Evolutionary conservation across 75 land plant species (phyloP).

Genomic region (Selaginella moellendorffii): DNA sequence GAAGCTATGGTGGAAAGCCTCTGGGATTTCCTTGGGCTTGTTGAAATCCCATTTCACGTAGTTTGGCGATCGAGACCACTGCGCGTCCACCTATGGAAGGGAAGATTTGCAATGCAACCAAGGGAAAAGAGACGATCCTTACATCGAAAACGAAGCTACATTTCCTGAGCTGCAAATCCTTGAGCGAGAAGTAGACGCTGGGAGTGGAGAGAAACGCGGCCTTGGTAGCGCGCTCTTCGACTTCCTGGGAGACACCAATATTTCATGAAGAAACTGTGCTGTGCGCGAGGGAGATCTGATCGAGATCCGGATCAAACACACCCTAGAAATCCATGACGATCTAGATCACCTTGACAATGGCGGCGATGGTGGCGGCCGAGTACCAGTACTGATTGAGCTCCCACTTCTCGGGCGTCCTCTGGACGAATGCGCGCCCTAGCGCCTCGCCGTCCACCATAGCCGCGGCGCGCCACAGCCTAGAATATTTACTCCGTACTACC

Average conservation of each 20-base stretch:
- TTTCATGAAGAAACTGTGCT: too few species aligned
- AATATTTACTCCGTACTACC: too few species aligned
- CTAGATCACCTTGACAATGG: constrained; percentile 24
- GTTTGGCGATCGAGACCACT: constrained; percentile 25
- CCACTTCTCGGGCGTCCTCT: constrained; percentile 20
- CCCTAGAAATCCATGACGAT: too few species aligned
- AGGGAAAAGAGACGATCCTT: constrained; percentile 1
- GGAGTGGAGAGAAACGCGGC: constrained; percentile 33
- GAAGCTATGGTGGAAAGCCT: constrained; percentile 19
- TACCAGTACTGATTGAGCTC: constrained; percentile 38
- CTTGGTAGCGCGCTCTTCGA: constrained; percentile 29
- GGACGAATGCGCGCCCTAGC: constrained; percentile 10
- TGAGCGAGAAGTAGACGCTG: constrained; percentile 31
- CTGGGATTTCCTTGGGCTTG: constrained; percentile 12
- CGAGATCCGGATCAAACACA: neutral
- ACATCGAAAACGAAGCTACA: constrained; percentile 32
- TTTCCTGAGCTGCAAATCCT: constrained; percentile 15
- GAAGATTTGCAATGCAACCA: neutral
- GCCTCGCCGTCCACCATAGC: too few species aligned
- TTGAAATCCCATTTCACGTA: constrained; percentile 31
- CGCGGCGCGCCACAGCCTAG: too few species aligned
- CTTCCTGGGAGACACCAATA: too few species aligned
- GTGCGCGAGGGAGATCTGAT: neutral
- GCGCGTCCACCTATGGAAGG: constrained; percentile 20
- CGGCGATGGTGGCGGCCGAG: constrained; percentile 24